Base-by-base conservation (phyloP, 805 yeast genomes). In the Saccharomycopsis schoenii region DNA sequence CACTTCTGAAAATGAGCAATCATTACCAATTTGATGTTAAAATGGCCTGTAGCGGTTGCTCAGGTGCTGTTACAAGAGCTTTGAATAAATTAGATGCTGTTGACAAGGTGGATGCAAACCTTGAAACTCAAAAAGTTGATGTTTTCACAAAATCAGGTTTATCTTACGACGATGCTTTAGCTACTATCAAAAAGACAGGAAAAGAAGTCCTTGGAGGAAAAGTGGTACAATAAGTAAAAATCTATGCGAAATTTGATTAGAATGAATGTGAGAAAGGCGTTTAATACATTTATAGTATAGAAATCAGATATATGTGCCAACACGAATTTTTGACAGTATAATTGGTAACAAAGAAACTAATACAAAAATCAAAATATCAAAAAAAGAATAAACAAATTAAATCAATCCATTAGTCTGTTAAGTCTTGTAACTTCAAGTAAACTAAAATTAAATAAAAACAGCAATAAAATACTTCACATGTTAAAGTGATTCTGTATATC, bases 31-130 rank as follows among this genome's bases (percentile, higher is more conserved):
- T 82, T 72, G 81, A 90, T 64, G 97, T 92, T 61, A 77, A 85
- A 55, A 91, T 91, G 97, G 68, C 88, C 60, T 92, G 97, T 70
- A 80, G 87, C 14, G 89, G 97, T 17, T 93, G 99, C 74, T 87
- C 96, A 24, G 83, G 80, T 61, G 97, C 98, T 6, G 88, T 93
- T 57, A 82, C 84, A 72, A 83, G 88, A 68, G 97, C 84, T 0
- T 79, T 91, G 61, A 78, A 76, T 52, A 83, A 79, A 66, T 77
- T 88, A 55, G 84, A 83, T 55, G 97, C 96, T 2, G 94, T 93
- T 56, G 79, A 84, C 57, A 77, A 82, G 52, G 77, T 85, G 24
- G 86, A 87, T 61, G 84, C 92, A 61, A 86, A 96, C 1, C 78
- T 94, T 56, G 92, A 87, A 58, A 74, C 83, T 36, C 97, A 93